Conservation (phyloP, 176 grass and related monocot species). For the Carex cristatella region DNA sequence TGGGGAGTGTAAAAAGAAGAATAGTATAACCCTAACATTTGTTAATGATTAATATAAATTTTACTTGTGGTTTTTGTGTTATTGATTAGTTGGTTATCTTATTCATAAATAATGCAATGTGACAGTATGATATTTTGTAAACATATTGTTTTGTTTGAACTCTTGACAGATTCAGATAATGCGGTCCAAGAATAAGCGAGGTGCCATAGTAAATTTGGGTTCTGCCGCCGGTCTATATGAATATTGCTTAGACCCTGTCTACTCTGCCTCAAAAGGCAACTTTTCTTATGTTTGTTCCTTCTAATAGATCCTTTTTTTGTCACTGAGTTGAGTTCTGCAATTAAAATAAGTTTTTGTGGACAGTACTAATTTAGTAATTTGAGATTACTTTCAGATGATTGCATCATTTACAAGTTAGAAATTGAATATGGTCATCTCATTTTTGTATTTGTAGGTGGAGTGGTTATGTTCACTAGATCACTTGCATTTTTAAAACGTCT, state of each 20-base stretch:
- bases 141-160: constrained; percentile 18
- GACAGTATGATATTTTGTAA: not conserved
- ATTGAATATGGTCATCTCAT: not conserved
- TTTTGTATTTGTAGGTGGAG: constrained; percentile 52
- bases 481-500: constrained; percentile 66
- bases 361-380: not conserved
- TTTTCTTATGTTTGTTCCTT: not conserved
- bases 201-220: constrained; percentile 93
- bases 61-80: not conserved
- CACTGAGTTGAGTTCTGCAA: not conserved
- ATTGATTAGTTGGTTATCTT: not conserved
- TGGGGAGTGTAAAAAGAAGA: not conserved
- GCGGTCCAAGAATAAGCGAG: constrained; percentile 65
- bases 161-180: constrained; percentile 74
- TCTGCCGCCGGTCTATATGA: constrained; percentile 91
- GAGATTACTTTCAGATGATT: not conserved
- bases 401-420: not conserved
- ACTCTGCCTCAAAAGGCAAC: constrained; percentile 82
- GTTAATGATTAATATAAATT: not conserved
- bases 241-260: constrained; percentile 63
- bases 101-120: not conserved
- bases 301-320: not conserved
- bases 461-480: constrained; percentile 90
- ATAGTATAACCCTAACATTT: not conserved
- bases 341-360: not conserved